A percentile compares a stretch with the other conserved stretches of the same genome.
Evolutionary conservation across 805 yeast genomes (phyloP).

Genomic region (Peterozyma xylosa): DNA sequence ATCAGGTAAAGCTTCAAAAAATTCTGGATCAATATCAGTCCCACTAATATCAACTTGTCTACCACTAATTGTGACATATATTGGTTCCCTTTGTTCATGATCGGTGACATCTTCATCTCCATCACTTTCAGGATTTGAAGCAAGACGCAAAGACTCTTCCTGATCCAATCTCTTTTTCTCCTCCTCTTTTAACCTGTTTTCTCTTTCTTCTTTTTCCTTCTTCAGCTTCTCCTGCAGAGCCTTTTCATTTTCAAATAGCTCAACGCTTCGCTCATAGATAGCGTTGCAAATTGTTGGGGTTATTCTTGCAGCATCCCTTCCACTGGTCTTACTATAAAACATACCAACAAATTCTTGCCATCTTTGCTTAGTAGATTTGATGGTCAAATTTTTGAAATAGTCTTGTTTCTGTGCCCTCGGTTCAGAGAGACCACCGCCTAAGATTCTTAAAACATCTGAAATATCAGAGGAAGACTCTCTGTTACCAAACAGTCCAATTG

Average conservation of each 20-base stretch:
- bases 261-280: constrained; percentile 42
- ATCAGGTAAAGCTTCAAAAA: constrained; percentile 83
- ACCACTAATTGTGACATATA: constrained; percentile 69
- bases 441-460: constrained; percentile 5
- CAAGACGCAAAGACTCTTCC: constrained; percentile 22
- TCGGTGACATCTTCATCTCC: constrained; percentile 13
- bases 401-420: constrained; percentile 1
- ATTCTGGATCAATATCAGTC: constrained; percentile 88
- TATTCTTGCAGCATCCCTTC: constrained; percentile 25
- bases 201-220: constrained; percentile 17
- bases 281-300: constrained; percentile 36
- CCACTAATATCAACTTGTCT: constrained; percentile 79
- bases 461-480: constrained; percentile 3
- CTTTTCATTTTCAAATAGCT: constrained; percentile 23
- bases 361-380: constrained; percentile 48
- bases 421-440: constrained; percentile 2
- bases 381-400: constrained; percentile 3
- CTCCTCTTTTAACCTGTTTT: constrained; percentile 21
- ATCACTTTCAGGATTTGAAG: constrained; percentile 13
- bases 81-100: constrained; percentile 33
- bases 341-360: constrained; percentile 56
- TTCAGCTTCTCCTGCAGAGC: constrained; percentile 17
- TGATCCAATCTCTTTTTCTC: constrained; percentile 18
- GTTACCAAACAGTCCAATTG: neutral
- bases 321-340: constrained; percentile 36